Percentiles rank a stretch among this genome's conserved stretches.
phyloP scores from a whole-genome alignment of 768 basidiomycete genomes.

The Gymnopilus junonius region DNA sequence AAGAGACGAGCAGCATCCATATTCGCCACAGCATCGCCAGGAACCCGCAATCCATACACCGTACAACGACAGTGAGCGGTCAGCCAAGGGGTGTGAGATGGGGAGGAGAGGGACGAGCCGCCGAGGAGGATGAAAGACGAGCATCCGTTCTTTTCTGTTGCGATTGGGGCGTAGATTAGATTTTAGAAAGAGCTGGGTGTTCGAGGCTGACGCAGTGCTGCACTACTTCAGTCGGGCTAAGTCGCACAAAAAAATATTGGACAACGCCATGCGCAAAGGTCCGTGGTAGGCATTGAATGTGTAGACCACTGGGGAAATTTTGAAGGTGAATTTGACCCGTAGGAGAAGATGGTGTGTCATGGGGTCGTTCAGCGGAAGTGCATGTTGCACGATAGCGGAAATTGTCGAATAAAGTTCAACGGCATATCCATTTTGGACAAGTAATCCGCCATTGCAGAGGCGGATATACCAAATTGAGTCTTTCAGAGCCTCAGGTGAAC shows the following conservation, averaged over 20 bases:
- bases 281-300: too few relatives aligned
- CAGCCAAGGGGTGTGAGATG: neutral
- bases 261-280: too few relatives aligned
- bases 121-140: neutral
- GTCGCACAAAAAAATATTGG: too few relatives aligned
- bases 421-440: neutral
- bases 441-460: neutral
- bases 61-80: neutral
- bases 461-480: neutral
- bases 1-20: constrained; percentile 13
- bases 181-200: constrained; percentile 1
- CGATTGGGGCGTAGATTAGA: neutral
- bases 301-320: too few relatives aligned
- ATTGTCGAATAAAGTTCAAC: neutral
- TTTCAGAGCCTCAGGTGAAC: neutral
- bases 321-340: too few relatives aligned
- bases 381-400: neutral
- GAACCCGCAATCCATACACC: constrained; percentile 4
- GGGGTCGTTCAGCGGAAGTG: neutral
- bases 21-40: constrained; percentile 10
- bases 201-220: neutral
- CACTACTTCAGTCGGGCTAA: neutral
- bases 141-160: neutral
- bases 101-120: neutral
- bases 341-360: neutral